These are phyloP conservation scores for Simmondsia chinensis DNA, from an alignment of 148 eudicot species.

Conservation along the genomic window DNA sequence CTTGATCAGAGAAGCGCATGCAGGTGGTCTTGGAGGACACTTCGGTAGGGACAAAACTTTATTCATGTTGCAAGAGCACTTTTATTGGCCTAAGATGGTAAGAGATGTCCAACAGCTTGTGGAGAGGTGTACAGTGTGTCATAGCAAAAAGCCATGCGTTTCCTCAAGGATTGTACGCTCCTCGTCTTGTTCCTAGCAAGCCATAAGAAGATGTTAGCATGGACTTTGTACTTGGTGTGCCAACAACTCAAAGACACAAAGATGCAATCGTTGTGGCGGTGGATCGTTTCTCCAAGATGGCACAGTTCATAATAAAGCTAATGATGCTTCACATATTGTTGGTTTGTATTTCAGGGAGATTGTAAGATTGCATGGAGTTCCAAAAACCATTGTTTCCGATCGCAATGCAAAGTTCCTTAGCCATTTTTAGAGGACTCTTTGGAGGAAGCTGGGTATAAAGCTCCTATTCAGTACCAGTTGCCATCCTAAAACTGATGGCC, in stretches of 20 bases:
- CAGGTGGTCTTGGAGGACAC: conserved; percentile 5
- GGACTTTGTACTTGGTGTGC: conserved; percentile 1
- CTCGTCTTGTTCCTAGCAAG: background rate
- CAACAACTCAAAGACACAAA: background rate
- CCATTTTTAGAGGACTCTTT: conserved; percentile 2
- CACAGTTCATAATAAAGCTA: background rate
- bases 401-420: background rate
- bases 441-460: background rate
- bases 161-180: background rate
- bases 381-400: background rate
- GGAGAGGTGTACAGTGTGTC: background rate
- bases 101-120: background rate
- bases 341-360: background rate
- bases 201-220: background rate
- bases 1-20: conserved; percentile 1
- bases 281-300: background rate
- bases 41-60: background rate
- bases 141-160: background rate
- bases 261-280: background rate
- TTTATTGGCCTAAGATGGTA: conserved; percentile 4
- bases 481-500: background rate
- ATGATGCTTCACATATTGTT: background rate
- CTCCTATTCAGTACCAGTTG: background rate
- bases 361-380: background rate
- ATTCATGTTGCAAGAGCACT: conserved; percentile 1